Evolutionary conservation across 768 basidiomycete species (phyloP).

Genomic region (Candolleomyces efflorescens): DNA sequence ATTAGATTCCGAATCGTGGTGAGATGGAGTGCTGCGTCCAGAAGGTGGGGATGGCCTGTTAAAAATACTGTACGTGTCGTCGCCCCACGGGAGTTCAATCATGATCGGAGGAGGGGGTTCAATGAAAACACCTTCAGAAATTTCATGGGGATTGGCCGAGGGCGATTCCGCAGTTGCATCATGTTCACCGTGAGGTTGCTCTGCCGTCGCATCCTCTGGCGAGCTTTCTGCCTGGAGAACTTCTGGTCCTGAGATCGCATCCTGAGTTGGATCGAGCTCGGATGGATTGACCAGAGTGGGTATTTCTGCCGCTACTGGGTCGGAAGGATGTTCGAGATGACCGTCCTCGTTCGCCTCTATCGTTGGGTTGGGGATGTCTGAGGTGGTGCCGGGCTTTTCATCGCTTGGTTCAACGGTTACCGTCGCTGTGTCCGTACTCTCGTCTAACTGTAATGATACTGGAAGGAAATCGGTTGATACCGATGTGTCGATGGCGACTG

Average conservation of each 20-base stretch:
- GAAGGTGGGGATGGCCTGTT: constrained; percentile 37
- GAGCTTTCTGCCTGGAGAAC: background rate
- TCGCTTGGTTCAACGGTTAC: background rate
- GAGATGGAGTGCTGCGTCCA: constrained; percentile 42
- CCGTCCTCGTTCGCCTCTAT: no score
- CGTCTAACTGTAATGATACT: background rate
- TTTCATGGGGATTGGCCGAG: constrained; percentile 44
- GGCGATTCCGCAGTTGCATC: background rate
- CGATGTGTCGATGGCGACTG: background rate
- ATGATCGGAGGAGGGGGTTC: constrained; percentile 63
- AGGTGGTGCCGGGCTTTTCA: no score
- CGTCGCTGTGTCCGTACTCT: background rate
- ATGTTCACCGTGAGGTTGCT: background rate
- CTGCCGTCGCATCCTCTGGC: background rate
- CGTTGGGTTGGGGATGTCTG: no score
- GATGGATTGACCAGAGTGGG: no score
- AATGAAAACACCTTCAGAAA: constrained; percentile 66
- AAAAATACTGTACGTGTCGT: constrained; percentile 45
- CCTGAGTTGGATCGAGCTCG: background rate
- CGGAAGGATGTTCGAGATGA: no score
- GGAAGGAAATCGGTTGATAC: background rate
- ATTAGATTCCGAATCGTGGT: constrained; percentile 9
- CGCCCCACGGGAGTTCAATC: background rate
- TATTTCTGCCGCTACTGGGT: no score
- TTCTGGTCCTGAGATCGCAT: background rate